Evolutionary conservation across 352 stramenopile genomes (phyloP).

Genomic region (Halophytophthora polymorphica): DNA sequence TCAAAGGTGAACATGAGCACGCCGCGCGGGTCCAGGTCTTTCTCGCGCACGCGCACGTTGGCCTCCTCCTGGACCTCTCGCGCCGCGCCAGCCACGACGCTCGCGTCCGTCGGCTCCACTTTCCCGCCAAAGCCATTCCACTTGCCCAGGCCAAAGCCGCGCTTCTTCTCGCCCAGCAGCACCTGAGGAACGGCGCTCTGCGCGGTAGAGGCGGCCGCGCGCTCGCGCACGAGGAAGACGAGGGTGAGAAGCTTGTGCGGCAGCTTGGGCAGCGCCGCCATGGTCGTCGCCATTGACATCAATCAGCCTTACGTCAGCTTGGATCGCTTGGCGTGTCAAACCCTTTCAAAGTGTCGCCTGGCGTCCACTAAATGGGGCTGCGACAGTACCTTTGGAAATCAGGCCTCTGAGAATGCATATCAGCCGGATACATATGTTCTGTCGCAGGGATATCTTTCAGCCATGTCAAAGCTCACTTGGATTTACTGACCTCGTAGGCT

Average conservation of each 20-base stretch:
- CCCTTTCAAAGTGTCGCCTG: too few species aligned
- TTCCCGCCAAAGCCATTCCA: conserved; percentile 93
- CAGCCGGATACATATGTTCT: too few species aligned
- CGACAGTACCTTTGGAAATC: too few species aligned
- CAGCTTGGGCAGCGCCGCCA: conserved; percentile 18
- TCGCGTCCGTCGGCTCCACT: conserved; percentile 70
- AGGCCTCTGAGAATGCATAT: too few species aligned
- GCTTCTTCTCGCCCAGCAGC: conserved; percentile 87
- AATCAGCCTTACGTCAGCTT: too few species aligned
- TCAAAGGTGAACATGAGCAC: conserved; percentile 70
- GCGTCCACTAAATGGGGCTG: too few species aligned
- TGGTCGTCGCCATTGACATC: neutral
- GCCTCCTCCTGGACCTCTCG: conserved; percentile 74
- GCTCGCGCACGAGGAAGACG: conserved; percentile 43
- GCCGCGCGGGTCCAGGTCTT: conserved; percentile 30
- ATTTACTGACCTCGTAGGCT: conserved; percentile 9
- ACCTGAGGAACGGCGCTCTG: conserved; percentile 22
- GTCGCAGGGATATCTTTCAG: conserved; percentile 3
- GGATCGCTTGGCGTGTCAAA: too few species aligned
- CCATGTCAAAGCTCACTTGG: too few species aligned
- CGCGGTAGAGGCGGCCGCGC: neutral
- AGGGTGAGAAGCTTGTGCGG: conserved; percentile 57
- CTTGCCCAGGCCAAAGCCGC: conserved; percentile 85
- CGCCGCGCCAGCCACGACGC: conserved; percentile 47
- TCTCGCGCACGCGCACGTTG: conserved; percentile 39